Conservation (phyloP, 2,329 filamentous ascomycete species). For the Arachnopeziza araneosa region DNA sequence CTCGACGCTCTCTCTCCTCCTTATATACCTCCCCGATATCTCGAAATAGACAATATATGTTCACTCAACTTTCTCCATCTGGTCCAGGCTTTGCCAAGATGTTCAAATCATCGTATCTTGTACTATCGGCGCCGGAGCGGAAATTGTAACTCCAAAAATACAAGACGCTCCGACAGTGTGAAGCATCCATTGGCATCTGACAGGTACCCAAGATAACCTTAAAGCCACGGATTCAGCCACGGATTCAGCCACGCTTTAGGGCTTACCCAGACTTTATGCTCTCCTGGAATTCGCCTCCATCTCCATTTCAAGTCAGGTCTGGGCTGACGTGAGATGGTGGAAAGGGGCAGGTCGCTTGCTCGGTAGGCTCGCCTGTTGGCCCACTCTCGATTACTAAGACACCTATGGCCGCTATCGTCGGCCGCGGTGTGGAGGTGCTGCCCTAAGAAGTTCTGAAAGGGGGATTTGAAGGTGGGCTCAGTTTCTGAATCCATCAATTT, state of each 20-base stretch:
- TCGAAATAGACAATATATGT: not conserved
- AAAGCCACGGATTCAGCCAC: too few relatives aligned
- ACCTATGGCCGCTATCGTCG: not conserved
- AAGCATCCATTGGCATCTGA: not conserved
- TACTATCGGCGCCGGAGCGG: not conserved
- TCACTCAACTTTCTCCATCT: not conserved
- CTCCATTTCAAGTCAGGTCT: not conserved
- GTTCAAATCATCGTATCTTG: not conserved
- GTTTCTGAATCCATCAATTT: not conserved
- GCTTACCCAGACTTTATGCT: not conserved
- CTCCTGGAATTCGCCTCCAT: not conserved
- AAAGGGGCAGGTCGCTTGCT: not conserved
- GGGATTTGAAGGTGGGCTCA: not conserved
- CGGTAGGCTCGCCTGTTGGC: not conserved
- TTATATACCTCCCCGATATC: not conserved
- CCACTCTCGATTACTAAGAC: not conserved
- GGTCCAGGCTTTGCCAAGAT: not conserved
- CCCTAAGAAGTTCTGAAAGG: not conserved
- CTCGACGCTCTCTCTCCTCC: not conserved
- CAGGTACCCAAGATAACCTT: not conserved
- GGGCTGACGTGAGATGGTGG: not conserved
- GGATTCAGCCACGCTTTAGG: not conserved
- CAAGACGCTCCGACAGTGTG: not conserved
- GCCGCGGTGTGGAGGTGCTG: not conserved
- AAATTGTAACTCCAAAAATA: not conserved